Conservation (phyloP, 2,329 filamentous ascomycete genomes). For the Ramularia endophylla region DNA sequence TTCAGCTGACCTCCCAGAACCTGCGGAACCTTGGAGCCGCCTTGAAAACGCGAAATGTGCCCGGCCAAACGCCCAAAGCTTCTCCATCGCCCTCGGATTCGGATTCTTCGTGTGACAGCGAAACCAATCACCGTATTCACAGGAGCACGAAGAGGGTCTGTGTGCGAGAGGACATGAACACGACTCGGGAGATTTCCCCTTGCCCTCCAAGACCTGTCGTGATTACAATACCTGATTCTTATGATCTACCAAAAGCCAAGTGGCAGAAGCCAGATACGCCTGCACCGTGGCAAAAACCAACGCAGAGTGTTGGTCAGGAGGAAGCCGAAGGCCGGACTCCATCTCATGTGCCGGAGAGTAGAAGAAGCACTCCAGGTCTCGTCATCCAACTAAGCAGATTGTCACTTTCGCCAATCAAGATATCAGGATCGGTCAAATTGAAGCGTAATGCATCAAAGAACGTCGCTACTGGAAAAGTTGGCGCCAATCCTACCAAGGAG, state of each 20-base stretch:
- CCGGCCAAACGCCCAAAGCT: not conserved
- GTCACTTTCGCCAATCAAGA: not conserved
- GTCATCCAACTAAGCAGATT: not conserved
- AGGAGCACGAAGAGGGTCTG: conserved; percentile 1
- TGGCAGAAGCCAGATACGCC: conserved; percentile 10
- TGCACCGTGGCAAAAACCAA: conserved; percentile 6
- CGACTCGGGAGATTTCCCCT: not conserved
- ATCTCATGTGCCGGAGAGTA: too few species aligned
- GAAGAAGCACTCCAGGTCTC: not conserved
- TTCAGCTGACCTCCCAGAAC: too few species aligned
- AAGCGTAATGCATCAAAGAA: not conserved
- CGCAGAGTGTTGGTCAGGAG: not conserved
- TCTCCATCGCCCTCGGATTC: conserved; percentile 6
- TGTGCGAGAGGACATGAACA: conserved; percentile 1
- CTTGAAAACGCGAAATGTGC: too few species aligned
- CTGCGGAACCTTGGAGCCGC: too few species aligned
- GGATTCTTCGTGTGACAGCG: not conserved
- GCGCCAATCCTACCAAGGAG: not conserved
- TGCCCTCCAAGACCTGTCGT: not conserved
- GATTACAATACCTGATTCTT: not conserved
- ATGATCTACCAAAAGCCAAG: not conserved
- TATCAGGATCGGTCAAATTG: not conserved
- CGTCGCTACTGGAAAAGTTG: not conserved
- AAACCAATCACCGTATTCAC: not conserved
- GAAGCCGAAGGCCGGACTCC: not conserved